Percentiles rank a stretch among this genome's conserved stretches.
Conservation (phyloP, 257 asterid species). For the Przewalskia tangutica region DNA sequence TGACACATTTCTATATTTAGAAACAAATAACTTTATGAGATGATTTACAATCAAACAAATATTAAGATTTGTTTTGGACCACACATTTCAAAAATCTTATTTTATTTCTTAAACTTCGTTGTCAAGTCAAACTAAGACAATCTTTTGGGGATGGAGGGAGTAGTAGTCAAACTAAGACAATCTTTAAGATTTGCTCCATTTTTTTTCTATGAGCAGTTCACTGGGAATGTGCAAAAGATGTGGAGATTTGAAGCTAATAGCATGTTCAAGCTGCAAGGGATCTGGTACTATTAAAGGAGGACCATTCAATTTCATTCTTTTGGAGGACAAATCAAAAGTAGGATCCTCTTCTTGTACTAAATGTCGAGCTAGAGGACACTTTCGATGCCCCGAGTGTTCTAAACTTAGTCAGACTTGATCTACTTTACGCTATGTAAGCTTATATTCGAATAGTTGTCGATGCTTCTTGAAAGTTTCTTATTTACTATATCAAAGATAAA, state of each 20-base stretch:
- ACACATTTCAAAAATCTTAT: too few relatives aligned
- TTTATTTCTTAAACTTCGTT: too few relatives aligned
- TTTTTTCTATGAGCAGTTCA: conserved; percentile 32
- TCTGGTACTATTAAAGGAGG: conserved; percentile 49
- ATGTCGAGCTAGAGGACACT: conserved; percentile 58
- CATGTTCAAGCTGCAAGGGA: conserved; percentile 77
- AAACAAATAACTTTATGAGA: too few relatives aligned
- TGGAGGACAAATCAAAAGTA: conserved; percentile 22
- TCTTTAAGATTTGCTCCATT: neutral
- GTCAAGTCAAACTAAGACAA: too few relatives aligned
- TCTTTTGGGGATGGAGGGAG: too few relatives aligned
- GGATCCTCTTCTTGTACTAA: conserved; percentile 28
- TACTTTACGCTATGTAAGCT: neutral
- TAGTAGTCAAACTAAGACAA: too few relatives aligned
- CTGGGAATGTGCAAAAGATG: conserved; percentile 84
- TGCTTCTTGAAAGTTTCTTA: neutral
- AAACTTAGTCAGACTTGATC: conserved; percentile 8
- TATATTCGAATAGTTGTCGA: neutral
- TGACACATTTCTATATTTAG: too few relatives aligned
- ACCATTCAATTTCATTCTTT: conserved; percentile 32
- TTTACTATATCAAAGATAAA: neutral
- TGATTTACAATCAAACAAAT: too few relatives aligned
- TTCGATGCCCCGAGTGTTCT: conserved; percentile 59
- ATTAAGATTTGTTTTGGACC: too few relatives aligned
- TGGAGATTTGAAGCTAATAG: conserved; percentile 65